phyloP scores from a whole-genome alignment of 306 rosid species.

The Ammopiptanthus mongolicus region DNA sequence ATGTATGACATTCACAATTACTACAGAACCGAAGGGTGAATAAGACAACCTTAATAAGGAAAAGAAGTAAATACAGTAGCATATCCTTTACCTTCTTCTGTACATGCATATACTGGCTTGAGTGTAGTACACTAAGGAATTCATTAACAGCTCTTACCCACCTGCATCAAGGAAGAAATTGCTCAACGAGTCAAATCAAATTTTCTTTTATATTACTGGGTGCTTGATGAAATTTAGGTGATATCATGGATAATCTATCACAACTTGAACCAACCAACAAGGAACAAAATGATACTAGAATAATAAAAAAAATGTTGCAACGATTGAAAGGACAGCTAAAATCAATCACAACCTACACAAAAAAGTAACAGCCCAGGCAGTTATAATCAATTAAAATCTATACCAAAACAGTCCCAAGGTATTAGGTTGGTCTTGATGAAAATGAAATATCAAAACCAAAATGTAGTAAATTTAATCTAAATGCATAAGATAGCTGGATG shows the following conservation, averaged over 20 bases:
- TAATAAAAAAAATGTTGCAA: too few species aligned
- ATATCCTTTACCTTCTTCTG: conserved; percentile 54
- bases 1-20: background rate
- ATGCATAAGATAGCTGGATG: background rate
- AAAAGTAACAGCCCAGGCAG: background rate
- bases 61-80: conserved; percentile 7
- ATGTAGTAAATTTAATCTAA: background rate
- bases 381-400: background rate
- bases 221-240: background rate
- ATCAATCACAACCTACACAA: background rate
- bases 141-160: conserved; percentile 83
- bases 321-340: background rate
- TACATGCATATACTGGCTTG: conserved; percentile 59
- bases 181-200: background rate
- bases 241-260: background rate
- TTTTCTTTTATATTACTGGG: background rate
- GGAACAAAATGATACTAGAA: background rate
- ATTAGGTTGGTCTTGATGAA: background rate
- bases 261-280: conserved; percentile 9
- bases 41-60: background rate
- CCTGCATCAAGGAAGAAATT: conserved; percentile 45
- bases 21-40: background rate
- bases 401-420: background rate
- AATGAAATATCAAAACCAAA: background rate
- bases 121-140: conserved; percentile 55